These are phyloP conservation scores for Penstemon eatonii DNA, from an alignment of 257 asterid species.

Conservation along the genomic window DNA sequence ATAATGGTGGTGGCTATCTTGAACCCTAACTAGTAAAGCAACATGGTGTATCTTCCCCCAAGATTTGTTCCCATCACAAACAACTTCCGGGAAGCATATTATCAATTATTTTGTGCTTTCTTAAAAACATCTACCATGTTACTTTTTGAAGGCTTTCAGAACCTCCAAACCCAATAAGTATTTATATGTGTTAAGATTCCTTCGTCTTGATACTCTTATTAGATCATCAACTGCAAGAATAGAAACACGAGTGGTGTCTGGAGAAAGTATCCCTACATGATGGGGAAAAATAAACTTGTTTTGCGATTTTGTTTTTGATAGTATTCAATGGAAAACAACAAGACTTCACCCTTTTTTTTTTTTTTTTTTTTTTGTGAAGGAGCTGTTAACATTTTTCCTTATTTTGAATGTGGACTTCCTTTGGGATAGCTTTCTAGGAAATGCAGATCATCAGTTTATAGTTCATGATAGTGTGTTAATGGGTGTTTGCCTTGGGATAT, in stretches of 20 bases:
- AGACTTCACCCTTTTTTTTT: background rate
- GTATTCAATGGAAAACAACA: background rate
- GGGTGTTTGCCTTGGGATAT: constrained; percentile 16
- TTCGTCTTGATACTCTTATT: constrained; percentile 9
- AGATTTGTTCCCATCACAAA: constrained; percentile 10
- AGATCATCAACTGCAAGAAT: background rate
- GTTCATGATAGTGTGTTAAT: constrained; percentile 12
- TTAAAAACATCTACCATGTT: constrained; percentile 2
- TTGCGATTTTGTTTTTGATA: constrained; percentile 19
- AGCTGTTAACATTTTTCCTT: background rate
- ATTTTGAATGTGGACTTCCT: background rate
- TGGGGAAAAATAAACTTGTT: constrained; percentile 9
- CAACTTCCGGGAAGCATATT: background rate
- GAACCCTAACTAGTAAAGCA: background rate
- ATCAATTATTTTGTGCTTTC: constrained; percentile 1
- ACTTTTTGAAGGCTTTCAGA: constrained; percentile 3
- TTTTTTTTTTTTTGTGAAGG: no score
- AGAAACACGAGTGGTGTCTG: constrained; percentile 11
- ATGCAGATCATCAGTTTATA: background rate
- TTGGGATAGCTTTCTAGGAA: background rate
- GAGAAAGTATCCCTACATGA: constrained; percentile 9
- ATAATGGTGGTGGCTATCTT: background rate
- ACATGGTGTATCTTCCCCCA: background rate
- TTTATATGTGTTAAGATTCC: constrained; percentile 2
- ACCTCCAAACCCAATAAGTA: background rate